A percentile compares a stretch with the other conserved stretches of the same genome.
phyloP scores from a whole-genome alignment of 1,139 yeast species.

The Yamadazyma epiphylla region DNA sequence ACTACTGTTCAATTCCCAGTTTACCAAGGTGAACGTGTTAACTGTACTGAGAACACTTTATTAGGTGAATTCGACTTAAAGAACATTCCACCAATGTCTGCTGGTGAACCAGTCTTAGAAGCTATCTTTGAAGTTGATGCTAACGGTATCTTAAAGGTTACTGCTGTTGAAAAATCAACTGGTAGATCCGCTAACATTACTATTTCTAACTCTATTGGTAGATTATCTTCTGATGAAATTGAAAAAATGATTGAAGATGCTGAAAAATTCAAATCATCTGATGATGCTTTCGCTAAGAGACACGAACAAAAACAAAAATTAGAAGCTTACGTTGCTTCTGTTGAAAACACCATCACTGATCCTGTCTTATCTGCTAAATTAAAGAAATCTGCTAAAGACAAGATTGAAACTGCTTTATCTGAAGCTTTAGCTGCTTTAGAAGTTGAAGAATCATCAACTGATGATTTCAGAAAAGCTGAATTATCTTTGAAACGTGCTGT shows the following conservation, averaged over 20 bases:
- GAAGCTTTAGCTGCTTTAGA: constrained; percentile 98
- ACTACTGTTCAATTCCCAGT: constrained; percentile 96
- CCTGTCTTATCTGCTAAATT: constrained; percentile 97
- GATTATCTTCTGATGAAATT: constrained; percentile 95
- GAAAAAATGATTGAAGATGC: constrained; percentile 99
- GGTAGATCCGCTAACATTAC: constrained; percentile 99
- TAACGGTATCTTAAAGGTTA: constrained; percentile 96
- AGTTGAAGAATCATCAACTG: constrained; percentile 94
- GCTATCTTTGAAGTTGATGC: constrained; percentile 94
- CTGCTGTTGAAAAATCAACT: constrained; percentile 98
- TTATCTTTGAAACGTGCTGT: constrained; percentile 98
- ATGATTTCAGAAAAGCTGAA: constrained; percentile 99
- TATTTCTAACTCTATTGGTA: constrained; percentile 99
- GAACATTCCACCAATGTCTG: constrained; percentile 97
- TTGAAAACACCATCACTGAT: constrained; percentile 95
- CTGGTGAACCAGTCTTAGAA: constrained; percentile 97
- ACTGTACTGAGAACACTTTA: constrained; percentile 91
- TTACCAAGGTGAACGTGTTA: constrained; percentile 95
- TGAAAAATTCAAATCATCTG: constrained; percentile 98
- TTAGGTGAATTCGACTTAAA: constrained; percentile 94
- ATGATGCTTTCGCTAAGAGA: constrained; percentile 99
- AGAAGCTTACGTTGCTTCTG: constrained; percentile 97
- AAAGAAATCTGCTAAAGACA: constrained; percentile 97
- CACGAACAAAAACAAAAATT: constrained; percentile 99
- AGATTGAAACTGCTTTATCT: constrained; percentile 96